A percentile compares a stretch with the other conserved stretches of the same genome.
phyloP scores from a whole-genome alignment of 2,329 filamentous ascomycete species.

The Arthrobotrys sinensis region DNA sequence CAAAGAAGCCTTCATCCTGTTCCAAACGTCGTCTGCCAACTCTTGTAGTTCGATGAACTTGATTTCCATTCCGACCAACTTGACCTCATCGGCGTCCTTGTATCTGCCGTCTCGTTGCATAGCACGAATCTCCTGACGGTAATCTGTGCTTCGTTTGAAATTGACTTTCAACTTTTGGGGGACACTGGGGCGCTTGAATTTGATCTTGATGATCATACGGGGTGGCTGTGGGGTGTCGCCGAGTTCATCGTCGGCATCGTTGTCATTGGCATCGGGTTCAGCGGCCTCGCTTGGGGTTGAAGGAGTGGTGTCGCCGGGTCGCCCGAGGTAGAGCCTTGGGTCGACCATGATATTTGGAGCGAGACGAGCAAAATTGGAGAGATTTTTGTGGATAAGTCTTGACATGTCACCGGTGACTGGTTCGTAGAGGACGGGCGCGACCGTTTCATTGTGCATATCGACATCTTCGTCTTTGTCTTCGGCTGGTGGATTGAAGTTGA shows the following conservation, averaged over 20 bases:
- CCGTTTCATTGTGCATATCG: background rate
- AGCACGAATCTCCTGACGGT: background rate
- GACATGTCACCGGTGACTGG: no score
- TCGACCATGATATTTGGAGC: no score
- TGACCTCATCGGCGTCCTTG: background rate
- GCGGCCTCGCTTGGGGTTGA: no score
- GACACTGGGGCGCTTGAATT: background rate
- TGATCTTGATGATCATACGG: background rate
- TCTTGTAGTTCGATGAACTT: constrained; percentile 27
- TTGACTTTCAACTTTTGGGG: background rate
- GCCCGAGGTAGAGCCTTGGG: no score
- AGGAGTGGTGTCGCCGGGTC: no score
- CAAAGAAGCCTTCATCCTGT: background rate
- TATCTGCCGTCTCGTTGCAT: background rate
- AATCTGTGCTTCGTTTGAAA: constrained; percentile 16
- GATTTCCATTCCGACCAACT: constrained; percentile 5
- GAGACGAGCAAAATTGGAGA: no score
- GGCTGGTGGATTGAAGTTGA: background rate
- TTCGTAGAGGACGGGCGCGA: no score
- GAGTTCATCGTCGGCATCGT: background rate
- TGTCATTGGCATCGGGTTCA: background rate
- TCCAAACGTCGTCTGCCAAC: background rate
- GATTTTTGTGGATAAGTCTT: no score
- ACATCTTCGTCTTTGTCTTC: background rate
- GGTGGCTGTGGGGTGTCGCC: no score